phyloP scores from a whole-genome alignment of 2,329 filamentous ascomycete genomes.

The Aspergillus proliferans region DNA sequence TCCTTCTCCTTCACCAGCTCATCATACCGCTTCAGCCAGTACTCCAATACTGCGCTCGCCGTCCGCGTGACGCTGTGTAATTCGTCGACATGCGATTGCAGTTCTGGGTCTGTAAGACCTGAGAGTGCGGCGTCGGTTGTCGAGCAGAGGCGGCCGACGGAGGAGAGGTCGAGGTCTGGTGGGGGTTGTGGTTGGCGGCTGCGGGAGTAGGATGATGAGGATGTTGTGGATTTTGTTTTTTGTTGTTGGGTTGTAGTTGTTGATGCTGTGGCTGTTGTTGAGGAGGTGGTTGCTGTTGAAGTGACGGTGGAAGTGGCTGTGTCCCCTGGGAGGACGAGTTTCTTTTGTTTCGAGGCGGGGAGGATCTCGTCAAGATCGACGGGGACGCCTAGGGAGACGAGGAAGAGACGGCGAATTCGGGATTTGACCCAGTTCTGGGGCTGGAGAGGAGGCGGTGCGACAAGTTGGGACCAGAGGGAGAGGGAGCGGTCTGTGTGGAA shows the following conservation, averaged over 20 bases:
- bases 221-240: slow-evolving; percentile 17
- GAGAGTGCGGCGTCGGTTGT: slow-evolving; percentile 78
- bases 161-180: slow-evolving; percentile 71
- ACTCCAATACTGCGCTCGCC: slow-evolving; percentile 72
- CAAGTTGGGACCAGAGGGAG: slow-evolving; percentile 92
- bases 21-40: slow-evolving; percentile 81
- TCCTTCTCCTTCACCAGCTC: slow-evolving; percentile 86
- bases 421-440: slow-evolving; percentile 98
- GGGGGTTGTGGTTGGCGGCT: slow-evolving; percentile 55
- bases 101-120: slow-evolving; percentile 71
- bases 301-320: slow-evolving; percentile 13
- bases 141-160: slow-evolving; percentile 69
- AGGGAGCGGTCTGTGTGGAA: slow-evolving; percentile 81
- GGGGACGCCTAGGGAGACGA: slow-evolving; percentile 91
- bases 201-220: slow-evolving; percentile 24
- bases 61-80: slow-evolving; percentile 64
- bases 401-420: slow-evolving; percentile 85
- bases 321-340: slow-evolving; percentile 68
- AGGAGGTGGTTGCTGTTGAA: slow-evolving; percentile 15
- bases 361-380: slow-evolving; percentile 97
- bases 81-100: slow-evolving; percentile 63
- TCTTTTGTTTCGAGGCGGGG: slow-evolving; percentile 95
- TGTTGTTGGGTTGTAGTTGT: neutral
- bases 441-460: slow-evolving; percentile 87
- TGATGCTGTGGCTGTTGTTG: slow-evolving; percentile 22